phyloP scores from a whole-genome alignment of 345 rosid species.

The Brassica cretica region DNA sequence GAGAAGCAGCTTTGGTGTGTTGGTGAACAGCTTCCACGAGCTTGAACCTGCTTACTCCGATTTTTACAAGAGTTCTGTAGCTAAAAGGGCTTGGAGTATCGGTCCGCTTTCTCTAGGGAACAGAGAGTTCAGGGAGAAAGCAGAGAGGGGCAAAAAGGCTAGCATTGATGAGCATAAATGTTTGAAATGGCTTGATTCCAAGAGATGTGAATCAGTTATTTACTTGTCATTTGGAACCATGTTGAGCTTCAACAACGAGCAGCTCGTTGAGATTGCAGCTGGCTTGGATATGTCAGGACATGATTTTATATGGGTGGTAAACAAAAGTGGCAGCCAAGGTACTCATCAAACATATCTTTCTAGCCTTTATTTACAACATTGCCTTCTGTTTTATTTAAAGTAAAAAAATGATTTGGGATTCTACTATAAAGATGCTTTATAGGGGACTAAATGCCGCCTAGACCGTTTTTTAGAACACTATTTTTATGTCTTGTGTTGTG shows the following conservation, averaged over 20 bases:
- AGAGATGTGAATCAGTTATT: conserved; percentile 49
- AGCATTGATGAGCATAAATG: conserved; percentile 42
- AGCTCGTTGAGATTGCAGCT: conserved; percentile 48
- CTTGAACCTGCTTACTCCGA: conserved; percentile 61
- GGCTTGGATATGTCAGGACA: conserved; percentile 57
- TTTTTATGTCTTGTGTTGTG: not conserved
- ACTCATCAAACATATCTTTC: conserved; percentile 1
- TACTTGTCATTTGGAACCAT: conserved; percentile 58
- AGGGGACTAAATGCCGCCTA: too few relatives aligned
- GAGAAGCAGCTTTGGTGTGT: conserved; percentile 52
- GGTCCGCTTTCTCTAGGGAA: conserved; percentile 61
- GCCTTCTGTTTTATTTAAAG: not conserved
- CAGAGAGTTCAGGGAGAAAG: conserved; percentile 42
- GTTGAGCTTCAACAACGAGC: conserved; percentile 34
- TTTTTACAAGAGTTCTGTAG: conserved; percentile 41
- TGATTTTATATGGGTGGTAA: conserved; percentile 59
- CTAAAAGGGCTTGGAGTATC: conserved; percentile 55
- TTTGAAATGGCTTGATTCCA: conserved; percentile 57
- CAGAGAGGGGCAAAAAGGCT: conserved; percentile 41
- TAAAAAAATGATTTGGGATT: not conserved
- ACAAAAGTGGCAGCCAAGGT: conserved; percentile 33
- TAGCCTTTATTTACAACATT: not conserved
- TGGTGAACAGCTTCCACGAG: conserved; percentile 74
- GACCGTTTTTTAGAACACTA: not conserved
- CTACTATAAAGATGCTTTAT: too few relatives aligned